These are phyloP conservation scores for Platanthera guangdongensis DNA, from an alignment of 106 monocot genomes.

Conservation along the genomic window DNA sequence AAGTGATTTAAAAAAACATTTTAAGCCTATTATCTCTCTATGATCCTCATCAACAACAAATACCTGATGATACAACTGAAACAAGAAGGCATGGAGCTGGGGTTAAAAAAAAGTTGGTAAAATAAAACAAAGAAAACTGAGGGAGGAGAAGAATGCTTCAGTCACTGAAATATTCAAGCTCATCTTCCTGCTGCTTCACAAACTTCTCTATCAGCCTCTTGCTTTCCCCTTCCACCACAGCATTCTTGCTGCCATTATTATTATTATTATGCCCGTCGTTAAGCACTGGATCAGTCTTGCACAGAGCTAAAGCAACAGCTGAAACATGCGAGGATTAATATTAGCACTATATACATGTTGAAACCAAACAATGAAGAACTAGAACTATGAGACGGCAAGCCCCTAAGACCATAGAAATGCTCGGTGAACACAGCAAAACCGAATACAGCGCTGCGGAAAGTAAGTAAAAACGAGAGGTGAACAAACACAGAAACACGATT, in stretches of 20 bases:
- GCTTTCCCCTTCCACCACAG: slow-evolving; percentile 40
- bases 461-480: too few species aligned
- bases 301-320: slow-evolving; percentile 75
- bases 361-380: background rate
- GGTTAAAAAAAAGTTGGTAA: background rate
- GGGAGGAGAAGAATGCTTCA: background rate
- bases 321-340: slow-evolving; percentile 10
- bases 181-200: slow-evolving; percentile 47
- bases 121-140: background rate
- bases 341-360: background rate
- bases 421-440: too few species aligned
- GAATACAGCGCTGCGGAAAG: too few species aligned
- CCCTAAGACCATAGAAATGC: too few species aligned
- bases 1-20: too few species aligned
- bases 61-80: too few species aligned
- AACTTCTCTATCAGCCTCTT: slow-evolving; percentile 65
- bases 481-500: too few species aligned
- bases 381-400: too few species aligned
- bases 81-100: too few species aligned
- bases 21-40: too few species aligned
- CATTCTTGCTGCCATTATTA: slow-evolving; percentile 22
- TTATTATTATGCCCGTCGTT: slow-evolving; percentile 50
- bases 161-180: slow-evolving; percentile 45
- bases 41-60: too few species aligned
- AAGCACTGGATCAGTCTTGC: slow-evolving; percentile 65